phyloP scores from a whole-genome alignment of 2,329 filamentous ascomycete species.

The Aspergillus fructus region DNA sequence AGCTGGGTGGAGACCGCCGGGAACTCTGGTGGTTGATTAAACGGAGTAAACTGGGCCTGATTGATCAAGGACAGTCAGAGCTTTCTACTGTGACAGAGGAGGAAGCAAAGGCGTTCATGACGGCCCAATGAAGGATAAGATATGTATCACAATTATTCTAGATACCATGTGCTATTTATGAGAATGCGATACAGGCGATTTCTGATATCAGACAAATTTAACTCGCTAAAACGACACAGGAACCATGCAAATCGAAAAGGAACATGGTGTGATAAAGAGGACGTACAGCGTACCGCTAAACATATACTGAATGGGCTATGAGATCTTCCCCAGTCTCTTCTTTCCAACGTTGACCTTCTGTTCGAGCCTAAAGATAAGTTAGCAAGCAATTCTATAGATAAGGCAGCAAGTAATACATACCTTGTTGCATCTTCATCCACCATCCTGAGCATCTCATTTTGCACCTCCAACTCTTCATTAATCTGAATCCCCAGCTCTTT shows the following conservation, averaged over 20 bases:
- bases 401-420: slow-evolving; percentile 24
- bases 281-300: not conserved
- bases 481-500: slow-evolving; percentile 63
- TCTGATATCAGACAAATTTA: not conserved
- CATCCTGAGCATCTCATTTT: slow-evolving; percentile 60
- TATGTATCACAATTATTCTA: not conserved
- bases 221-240: not conserved
- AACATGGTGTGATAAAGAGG: not conserved
- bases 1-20: slow-evolving; percentile 71
- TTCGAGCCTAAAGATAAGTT: slow-evolving; percentile 33
- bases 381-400: slow-evolving; percentile 12
- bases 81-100: slow-evolving; percentile 66
- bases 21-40: slow-evolving; percentile 81
- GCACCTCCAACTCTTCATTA: slow-evolving; percentile 61
- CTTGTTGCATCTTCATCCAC: slow-evolving; percentile 59
- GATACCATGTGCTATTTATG: not conserved
- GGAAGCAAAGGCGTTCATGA: slow-evolving; percentile 58
- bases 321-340: slow-evolving; percentile 49
- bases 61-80: slow-evolving; percentile 64
- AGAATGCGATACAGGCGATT: not conserved
- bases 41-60: slow-evolving; percentile 67
- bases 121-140: slow-evolving; percentile 13
- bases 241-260: not conserved
- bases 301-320: slow-evolving; percentile 25
- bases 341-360: slow-evolving; percentile 49